Conservation (phyloP, 768 basidiomycete genomes). For the Amanita phalloides region DNA sequence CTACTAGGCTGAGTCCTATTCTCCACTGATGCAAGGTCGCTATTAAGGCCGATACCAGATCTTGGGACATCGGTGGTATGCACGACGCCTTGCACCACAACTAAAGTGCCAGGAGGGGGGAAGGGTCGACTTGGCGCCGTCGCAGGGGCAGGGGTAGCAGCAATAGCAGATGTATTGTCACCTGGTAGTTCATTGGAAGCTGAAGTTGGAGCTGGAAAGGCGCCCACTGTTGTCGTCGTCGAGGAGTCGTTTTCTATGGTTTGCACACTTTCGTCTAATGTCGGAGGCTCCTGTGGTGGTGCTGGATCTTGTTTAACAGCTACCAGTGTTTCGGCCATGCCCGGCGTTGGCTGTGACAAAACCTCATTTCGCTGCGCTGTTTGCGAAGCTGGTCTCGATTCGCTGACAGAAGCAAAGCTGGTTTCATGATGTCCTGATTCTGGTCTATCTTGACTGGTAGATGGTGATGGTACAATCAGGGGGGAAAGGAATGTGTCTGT, state of each 20-base stretch:
- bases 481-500: background rate
- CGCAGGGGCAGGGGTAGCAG: constrained; percentile 5
- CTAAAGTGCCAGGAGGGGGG: constrained; percentile 67
- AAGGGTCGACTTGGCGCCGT: constrained; percentile 30
- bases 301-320: constrained; percentile 1
- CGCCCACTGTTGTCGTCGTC: background rate
- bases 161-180: background rate
- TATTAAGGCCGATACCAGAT: background rate
- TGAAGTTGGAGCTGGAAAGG: background rate
- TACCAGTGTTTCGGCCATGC: constrained; percentile 4
- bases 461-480: background rate
- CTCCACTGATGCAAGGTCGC: background rate
- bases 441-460: background rate
- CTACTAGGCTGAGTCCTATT: constrained; percentile 15
- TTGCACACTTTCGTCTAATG: background rate
- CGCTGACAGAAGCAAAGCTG: background rate
- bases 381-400: background rate
- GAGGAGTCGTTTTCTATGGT: background rate
- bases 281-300: background rate
- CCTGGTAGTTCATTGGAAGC: background rate
- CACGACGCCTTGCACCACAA: constrained; percentile 77
- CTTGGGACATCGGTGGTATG: constrained; percentile 62
- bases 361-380: background rate
- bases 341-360: background rate
- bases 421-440: background rate